Evolutionary conservation across 768 basidiomycete genomes (phyloP), one percentile per base, ranked within the genome.

Genomic region (Calocybe indica): DNA sequence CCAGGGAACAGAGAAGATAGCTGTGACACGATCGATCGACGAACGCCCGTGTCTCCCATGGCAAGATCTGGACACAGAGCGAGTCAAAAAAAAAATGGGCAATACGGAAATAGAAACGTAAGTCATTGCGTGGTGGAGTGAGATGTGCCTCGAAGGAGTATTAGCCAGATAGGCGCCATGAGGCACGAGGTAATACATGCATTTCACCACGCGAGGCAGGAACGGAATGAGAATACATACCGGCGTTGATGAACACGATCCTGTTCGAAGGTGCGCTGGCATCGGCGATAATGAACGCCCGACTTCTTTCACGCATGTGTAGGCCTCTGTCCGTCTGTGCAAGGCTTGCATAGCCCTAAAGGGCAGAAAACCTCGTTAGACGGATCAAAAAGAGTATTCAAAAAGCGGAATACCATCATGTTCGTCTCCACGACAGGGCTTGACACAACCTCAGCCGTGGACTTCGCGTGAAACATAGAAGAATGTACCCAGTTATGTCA

Each of bases 341-440:
- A 6, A 82, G 57, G 1, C 66, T 71, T 3, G 85, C 86, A 60
- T 88, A 89, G 6, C 88, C 86, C 82, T 85, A 47, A 7, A 31
- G 1, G 12, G 31, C 43, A 50, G 29, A 43, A 12, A 37, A 15
- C 3, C 13, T 53, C 13, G 41, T 34, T 30, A 31, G 3, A 12
- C 15, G 32, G 1, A 12, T 45, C 33, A 37, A 15, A 7, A 8
- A 37, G 5, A 45, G 38, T 15, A 35, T 9, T 30, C 22, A 30
- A 40, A 38, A 33, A 43, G 40, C 22, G 31, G 52, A 64, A 40
- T 60, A 80, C 84, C 85, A 88, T 86, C 82, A 88, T 85, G 52
- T 87, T 88, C 12, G 87, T 89, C 69, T 90, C 85, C 5, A 88
- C 85, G 12, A 88, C 79, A 3, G 86, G 84, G 14, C 82, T 84